Percentiles rank a stretch among this genome's conserved stretches.
Evolutionary conservation across 2,329 filamentous ascomycete genomes (phyloP).

Genomic region (Cyphellophora attinorum): DNA sequence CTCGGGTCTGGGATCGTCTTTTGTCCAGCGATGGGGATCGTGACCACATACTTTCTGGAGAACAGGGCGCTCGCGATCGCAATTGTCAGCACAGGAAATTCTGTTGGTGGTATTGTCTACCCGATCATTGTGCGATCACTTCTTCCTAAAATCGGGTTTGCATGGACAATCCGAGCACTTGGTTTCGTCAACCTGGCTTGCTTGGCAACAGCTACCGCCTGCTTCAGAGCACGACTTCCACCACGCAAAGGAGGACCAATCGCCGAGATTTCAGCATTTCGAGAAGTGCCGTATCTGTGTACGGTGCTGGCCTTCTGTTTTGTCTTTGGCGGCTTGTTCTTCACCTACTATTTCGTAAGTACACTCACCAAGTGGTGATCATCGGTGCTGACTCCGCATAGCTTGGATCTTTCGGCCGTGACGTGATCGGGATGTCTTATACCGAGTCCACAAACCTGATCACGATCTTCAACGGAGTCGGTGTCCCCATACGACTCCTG

Average conservation of each 20-base stretch:
- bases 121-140: slow-evolving; percentile 49
- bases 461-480: slow-evolving; percentile 52
- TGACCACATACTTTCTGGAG: slow-evolving; percentile 52
- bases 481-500: slow-evolving; percentile 45
- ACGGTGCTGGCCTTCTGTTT: slow-evolving; percentile 18
- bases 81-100: slow-evolving; percentile 49
- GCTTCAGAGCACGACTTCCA: slow-evolving; percentile 40
- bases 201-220: slow-evolving; percentile 25
- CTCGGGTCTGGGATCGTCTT: slow-evolving; percentile 48
- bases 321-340: slow-evolving; percentile 14
- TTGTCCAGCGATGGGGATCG: slow-evolving; percentile 43
- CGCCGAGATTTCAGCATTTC: slow-evolving; percentile 43
- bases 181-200: slow-evolving; percentile 49
- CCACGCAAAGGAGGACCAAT: slow-evolving; percentile 41
- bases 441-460: slow-evolving; percentile 43
- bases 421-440: slow-evolving; percentile 37
- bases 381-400: background rate
- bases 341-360: slow-evolving; percentile 11
- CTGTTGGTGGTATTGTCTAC: slow-evolving; percentile 55
- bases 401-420: slow-evolving; percentile 9
- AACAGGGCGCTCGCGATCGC: slow-evolving; percentile 52
- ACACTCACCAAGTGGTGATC: background rate
- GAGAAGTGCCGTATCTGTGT: slow-evolving; percentile 37
- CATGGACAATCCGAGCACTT: slow-evolving; percentile 54
- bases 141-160: slow-evolving; percentile 51